Evolutionary conservation across 2,329 filamentous ascomycete species (phyloP), one percentile per base, ranked within the genome.

Genomic region (Cyanodermella asteris): DNA sequence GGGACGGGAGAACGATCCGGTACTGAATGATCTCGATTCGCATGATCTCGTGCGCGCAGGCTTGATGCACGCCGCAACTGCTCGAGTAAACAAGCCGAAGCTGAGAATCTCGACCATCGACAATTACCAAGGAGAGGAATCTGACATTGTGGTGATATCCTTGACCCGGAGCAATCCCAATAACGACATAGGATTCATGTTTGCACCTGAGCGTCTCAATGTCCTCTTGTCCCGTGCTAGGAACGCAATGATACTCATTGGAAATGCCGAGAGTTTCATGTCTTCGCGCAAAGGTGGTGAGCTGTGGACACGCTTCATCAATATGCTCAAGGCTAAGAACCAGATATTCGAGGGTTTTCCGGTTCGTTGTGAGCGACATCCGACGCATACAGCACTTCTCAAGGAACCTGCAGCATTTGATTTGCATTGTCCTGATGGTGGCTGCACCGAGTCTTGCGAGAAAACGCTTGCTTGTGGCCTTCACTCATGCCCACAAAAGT

Each of bases 51-150:
- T 70, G 3, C 48, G 51, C 4, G 71, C 71, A 1, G 74, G 74
- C 0, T 33, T 78, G 0, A 28, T 73, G n/a, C 53, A 60, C 0
- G 41, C 55, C 2, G 58, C 61, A 0, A 56, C 51, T 1, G 56
- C 61, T 0, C 55, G 58, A 4, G 42, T 61, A 0, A 41, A 52
- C 0, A 72, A 66, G 31, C 50, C 49, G 1, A 50, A 41, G 0
- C 49, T 80, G 10, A 53, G 59, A 0, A 50, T 81, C 0, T 76
- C 73, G 0, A 78, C 73, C 0, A 72, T 81, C 25, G 73, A 81
- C 32, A 81, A 81, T 31, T 82, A 74, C 29, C 75, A 81, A 40
- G 73, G 75, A 2, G 74, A 81, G 37, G 74, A 82, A 34, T 68
- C 64, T 18, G 64, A 80, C 2, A 71, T 82, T 10, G 67, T 80